Percentiles rank a stretch among this genome's conserved stretches.
Evolutionary conservation across 768 basidiomycete species (phyloP).

Genomic region (Boletus rubescentipes): DNA sequence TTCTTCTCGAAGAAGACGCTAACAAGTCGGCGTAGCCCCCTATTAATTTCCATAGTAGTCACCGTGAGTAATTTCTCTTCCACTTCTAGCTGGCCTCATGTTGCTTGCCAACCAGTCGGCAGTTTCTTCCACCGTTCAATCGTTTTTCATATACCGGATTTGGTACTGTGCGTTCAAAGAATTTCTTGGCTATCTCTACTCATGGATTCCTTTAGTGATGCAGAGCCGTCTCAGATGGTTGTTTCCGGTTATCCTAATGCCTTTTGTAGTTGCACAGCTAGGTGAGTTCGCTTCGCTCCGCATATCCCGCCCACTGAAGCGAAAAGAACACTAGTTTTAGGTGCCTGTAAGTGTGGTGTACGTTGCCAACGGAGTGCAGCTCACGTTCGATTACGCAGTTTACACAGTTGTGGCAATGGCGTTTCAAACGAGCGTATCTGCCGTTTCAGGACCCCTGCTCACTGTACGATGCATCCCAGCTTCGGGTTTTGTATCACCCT

Average conservation of each 20-base stretch:
- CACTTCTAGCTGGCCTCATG: conserved; percentile 14
- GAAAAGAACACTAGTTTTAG: conserved; percentile 11
- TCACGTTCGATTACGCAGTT: conserved; percentile 12
- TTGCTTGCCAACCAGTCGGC: conserved; percentile 11
- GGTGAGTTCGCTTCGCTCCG: conserved; percentile 3
- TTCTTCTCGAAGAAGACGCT: conserved; percentile 7
- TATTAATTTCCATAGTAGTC: conserved; percentile 20
- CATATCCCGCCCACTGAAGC: not conserved
- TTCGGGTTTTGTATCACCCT: not conserved
- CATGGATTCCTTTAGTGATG: conserved; percentile 8
- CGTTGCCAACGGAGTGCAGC: not conserved
- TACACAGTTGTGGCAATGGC: conserved; percentile 17
- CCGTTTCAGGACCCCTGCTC: conserved; percentile 18
- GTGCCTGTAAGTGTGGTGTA: conserved; percentile 7
- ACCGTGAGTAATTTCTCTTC: conserved; percentile 15
- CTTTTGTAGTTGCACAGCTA: conserved; percentile 19
- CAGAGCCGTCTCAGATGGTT: conserved; percentile 18
- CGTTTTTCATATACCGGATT: conserved; percentile 28
- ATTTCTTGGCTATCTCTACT: not conserved
- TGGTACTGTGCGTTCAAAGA: conserved; percentile 18
- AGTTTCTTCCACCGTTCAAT: conserved; percentile 22
- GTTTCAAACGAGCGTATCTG: conserved; percentile 14
- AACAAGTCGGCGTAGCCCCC: conserved; percentile 14
- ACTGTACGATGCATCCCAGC: conserved; percentile 8
- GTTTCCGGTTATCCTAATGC: conserved; percentile 14